Conservation (phyloP, 1,284 basidiomycete genomes). For the Leccinum solheimii region DNA sequence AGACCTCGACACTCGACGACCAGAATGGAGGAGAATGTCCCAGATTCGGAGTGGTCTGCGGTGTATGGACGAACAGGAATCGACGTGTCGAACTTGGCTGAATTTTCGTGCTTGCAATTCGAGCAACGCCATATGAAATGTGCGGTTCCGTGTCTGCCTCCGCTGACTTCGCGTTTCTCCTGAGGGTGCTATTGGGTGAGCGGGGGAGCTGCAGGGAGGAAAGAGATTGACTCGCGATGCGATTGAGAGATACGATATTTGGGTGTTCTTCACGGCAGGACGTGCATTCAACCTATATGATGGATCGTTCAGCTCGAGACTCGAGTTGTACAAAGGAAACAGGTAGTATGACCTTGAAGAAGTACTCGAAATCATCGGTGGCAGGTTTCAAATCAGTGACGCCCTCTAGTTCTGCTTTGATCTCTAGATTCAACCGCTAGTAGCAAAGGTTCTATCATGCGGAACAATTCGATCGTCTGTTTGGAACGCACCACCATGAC, state of each 20-base stretch:
- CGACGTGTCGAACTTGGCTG: constrained; percentile 70
- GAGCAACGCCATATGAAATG: constrained; percentile 80
- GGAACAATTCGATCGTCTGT: not conserved
- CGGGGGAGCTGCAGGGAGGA: not conserved
- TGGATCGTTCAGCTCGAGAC: not conserved
- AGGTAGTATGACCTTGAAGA: constrained; percentile 58
- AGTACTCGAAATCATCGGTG: constrained; percentile 69
- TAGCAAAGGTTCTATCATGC: constrained; percentile 21
- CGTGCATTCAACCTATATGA: constrained; percentile 69
- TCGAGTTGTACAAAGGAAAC: no score
- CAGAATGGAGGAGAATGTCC: constrained; percentile 60
- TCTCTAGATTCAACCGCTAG: constrained; percentile 59
- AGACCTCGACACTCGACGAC: constrained; percentile 76
- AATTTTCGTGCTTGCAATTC: constrained; percentile 74
- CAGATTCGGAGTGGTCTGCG: constrained; percentile 46
- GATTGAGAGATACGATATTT: constrained; percentile 68
- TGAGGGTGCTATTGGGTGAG: constrained; percentile 29
- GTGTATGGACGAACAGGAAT: constrained; percentile 54
- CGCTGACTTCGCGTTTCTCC: constrained; percentile 62
- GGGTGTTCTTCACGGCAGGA: constrained; percentile 75
- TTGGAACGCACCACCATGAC: constrained; percentile 44
- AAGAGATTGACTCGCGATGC: constrained; percentile 44
- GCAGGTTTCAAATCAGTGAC: constrained; percentile 67
- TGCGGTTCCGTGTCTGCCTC: constrained; percentile 65
- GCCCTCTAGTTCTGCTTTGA: constrained; percentile 77